Conservation (phyloP, 2,329 filamentous ascomycete genomes). For the Alternaria solani region DNA sequence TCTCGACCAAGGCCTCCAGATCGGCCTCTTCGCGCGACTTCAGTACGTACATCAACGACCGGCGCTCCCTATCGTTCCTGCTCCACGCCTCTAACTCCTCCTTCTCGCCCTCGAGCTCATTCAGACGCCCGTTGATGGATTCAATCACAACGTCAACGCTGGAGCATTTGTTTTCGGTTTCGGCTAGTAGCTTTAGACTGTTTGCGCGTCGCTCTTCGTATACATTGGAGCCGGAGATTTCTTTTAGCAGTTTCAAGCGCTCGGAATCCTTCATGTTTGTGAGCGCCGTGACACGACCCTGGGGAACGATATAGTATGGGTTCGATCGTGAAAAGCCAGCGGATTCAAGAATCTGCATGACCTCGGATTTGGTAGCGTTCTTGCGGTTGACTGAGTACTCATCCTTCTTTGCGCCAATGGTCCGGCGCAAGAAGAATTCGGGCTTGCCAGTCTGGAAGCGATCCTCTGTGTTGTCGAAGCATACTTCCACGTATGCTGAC, state of each 20-base stretch:
- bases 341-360: conserved; percentile 93
- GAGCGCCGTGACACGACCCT: conserved; percentile 91
- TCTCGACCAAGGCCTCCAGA: conserved; percentile 78
- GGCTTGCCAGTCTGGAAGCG: conserved; percentile 93
- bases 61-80: conserved; percentile 89
- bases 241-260: conserved; percentile 87
- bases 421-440: conserved; percentile 88
- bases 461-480: conserved; percentile 97
- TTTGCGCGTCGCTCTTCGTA: conserved; percentile 93
- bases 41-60: conserved; percentile 93
- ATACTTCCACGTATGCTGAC: conserved; percentile 99
- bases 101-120: conserved; percentile 94
- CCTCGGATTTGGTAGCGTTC: conserved; percentile 91
- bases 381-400: conserved; percentile 98
- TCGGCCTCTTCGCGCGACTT: conserved; percentile 88
- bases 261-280: conserved; percentile 99
- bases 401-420: conserved; percentile 97
- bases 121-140: conserved; percentile 89
- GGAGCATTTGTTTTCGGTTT: conserved; percentile 91
- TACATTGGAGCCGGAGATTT: conserved; percentile 97
- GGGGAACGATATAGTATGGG: conserved; percentile 98
- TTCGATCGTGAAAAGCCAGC: conserved; percentile 97
- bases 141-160: conserved; percentile 94
- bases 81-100: conserved; percentile 94
- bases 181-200: conserved; percentile 94